phyloP scores from a whole-genome alignment of 345 rosid species.

The Fremontodendron californicum region DNA sequence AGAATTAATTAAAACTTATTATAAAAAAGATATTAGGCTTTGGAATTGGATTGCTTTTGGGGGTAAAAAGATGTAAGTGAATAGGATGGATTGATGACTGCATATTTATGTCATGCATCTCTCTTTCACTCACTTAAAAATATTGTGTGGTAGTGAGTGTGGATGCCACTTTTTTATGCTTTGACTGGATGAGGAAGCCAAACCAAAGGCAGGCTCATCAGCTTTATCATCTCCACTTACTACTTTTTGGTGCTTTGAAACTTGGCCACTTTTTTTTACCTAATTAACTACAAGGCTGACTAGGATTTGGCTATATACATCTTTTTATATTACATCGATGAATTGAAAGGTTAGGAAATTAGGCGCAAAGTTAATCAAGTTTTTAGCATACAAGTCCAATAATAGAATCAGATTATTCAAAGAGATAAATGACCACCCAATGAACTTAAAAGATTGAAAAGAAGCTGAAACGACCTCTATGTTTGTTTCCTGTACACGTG shows the following conservation, averaged over 20 bases:
- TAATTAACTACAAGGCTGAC: neutral
- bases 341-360: neutral
- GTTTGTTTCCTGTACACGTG: no score
- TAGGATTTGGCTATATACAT: neutral
- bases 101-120: conserved; percentile 1
- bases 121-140: neutral
- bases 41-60: neutral
- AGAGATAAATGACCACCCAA: neutral
- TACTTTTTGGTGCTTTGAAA: neutral
- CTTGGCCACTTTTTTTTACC: neutral
- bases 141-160: neutral
- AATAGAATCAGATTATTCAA: neutral
- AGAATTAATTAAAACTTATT: neutral
- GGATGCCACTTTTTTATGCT: neutral
- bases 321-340: neutral
- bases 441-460: neutral
- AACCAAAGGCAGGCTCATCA: neutral
- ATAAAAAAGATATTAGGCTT: neutral
- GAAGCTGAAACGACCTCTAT: neutral
- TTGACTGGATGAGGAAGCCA: neutral
- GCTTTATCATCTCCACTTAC: neutral
- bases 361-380: neutral
- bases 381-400: neutral
- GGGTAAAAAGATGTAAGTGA: neutral
- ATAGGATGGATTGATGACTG: neutral